Conservation (phyloP, 345 rosid genomes). For the Brassica incana region DNA sequence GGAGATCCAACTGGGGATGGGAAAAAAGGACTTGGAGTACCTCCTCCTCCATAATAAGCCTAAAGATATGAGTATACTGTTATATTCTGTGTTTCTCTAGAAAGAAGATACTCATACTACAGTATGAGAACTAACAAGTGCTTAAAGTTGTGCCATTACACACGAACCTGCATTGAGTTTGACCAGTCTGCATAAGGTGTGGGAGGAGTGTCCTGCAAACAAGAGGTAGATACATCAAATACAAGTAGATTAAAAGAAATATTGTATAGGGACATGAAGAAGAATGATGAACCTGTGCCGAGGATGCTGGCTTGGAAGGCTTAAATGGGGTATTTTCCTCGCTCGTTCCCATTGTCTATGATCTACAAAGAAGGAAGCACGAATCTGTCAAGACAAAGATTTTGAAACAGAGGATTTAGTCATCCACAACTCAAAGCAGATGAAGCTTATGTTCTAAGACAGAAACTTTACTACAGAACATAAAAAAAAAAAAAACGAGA, state of each 20-base stretch:
- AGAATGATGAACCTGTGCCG: slow-evolving; percentile 55
- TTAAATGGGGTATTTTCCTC: slow-evolving; percentile 55
- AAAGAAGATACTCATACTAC: slow-evolving; percentile 11
- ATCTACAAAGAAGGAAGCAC: background rate
- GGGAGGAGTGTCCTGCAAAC: slow-evolving; percentile 64
- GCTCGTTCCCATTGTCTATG: slow-evolving; percentile 57
- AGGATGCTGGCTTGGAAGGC: slow-evolving; percentile 66
- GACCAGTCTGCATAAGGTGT: slow-evolving; percentile 88
- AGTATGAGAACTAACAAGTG: background rate
- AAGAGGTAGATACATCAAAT: background rate
- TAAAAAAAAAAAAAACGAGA: background rate
- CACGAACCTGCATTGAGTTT: slow-evolving; percentile 79
- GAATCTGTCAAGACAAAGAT: background rate
- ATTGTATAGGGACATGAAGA: background rate
- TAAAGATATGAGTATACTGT: slow-evolving; percentile 22
- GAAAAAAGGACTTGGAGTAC: slow-evolving; percentile 77
- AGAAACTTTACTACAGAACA: background rate
- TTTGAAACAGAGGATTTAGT: background rate
- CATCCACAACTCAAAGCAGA: background rate
- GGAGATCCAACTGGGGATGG: slow-evolving; percentile 88
- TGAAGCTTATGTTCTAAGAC: background rate
- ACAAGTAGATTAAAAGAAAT: background rate
- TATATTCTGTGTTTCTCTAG: slow-evolving; percentile 13
- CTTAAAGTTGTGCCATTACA: slow-evolving; percentile 1
- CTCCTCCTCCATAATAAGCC: slow-evolving; percentile 95